These are phyloP conservation scores for Lactarius psammicola DNA, from an alignment of 768 basidiomycete species.

Conservation along the genomic window DNA sequence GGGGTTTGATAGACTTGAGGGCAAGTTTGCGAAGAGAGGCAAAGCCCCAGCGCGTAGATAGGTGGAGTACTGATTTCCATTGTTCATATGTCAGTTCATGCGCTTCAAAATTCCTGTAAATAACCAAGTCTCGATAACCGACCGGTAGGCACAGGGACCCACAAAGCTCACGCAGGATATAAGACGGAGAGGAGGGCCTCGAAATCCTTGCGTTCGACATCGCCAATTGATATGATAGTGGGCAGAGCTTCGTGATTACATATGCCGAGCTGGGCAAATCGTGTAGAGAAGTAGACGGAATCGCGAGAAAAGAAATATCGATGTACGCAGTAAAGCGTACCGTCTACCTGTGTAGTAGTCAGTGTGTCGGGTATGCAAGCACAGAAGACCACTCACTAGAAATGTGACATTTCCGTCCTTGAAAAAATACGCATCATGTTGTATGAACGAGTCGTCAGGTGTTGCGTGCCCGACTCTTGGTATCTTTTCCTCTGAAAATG, in stretches of 20 bases:
- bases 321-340: too few species aligned
- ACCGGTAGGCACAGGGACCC: too few species aligned
- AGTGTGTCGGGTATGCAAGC: not conserved
- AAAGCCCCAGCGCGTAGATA: too few species aligned
- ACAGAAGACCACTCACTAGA: slow-evolving; percentile 1
- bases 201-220: not conserved
- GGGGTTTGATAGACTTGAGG: too few species aligned
- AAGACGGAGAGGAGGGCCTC: slow-evolving; percentile 5
- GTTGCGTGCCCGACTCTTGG: not conserved
- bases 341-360: slow-evolving; percentile 19
- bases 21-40: too few species aligned
- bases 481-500: not conserved
- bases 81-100: too few species aligned
- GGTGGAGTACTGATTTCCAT: too few species aligned
- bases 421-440: slow-evolving; percentile 13
- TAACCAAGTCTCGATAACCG: too few species aligned
- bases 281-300: slow-evolving; percentile 20
- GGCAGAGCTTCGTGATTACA: slow-evolving; percentile 15
- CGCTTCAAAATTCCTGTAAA: too few species aligned
- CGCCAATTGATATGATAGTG: slow-evolving; percentile 3
- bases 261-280: slow-evolving; percentile 14
- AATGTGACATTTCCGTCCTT: too few species aligned
- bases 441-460: not conserved
- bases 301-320: slow-evolving; percentile 28
- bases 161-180: slow-evolving; percentile 5